Percentiles rank a stretch among this genome's conserved stretches.
phyloP scores from a whole-genome alignment of 1,284 basidiomycete species.

The Limonomyces culmigenus region DNA sequence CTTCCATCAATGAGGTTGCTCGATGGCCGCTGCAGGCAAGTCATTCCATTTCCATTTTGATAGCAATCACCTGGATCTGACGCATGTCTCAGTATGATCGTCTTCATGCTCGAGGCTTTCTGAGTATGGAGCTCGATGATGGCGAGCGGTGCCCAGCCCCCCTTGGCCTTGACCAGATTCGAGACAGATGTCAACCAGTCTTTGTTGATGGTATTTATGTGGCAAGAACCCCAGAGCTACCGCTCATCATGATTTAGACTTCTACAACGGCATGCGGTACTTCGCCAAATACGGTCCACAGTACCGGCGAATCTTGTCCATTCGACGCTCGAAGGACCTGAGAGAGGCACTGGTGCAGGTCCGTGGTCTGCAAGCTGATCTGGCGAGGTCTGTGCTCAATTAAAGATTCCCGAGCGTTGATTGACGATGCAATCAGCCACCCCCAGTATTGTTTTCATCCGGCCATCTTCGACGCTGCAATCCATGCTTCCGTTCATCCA shows the following conservation, averaged over 20 bases:
- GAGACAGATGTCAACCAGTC: constrained; percentile 4
- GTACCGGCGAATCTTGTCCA: constrained; percentile 1
- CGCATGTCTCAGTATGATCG: constrained; percentile 8
- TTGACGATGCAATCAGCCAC: constrained; percentile 7
- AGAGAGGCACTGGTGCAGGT: constrained; percentile 2
- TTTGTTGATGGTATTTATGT: constrained; percentile 4
- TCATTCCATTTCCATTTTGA: background rate
- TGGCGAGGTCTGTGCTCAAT: constrained; percentile 1
- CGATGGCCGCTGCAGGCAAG: background rate
- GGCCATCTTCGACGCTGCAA: constrained; percentile 20
- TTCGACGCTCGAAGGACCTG: background rate
- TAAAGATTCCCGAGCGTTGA: constrained; percentile 1
- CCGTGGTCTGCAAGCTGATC: constrained; percentile 1
- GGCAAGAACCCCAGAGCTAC: background rate
- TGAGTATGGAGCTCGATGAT: constrained; percentile 16
- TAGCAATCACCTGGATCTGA: background rate
- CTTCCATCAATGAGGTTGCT: constrained; percentile 1
- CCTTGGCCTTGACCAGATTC: constrained; percentile 9
- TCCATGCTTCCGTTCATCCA: constrained; percentile 16
- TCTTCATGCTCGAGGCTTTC: constrained; percentile 16
- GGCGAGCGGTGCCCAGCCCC: constrained; percentile 2
- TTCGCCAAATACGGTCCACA: constrained; percentile 3
- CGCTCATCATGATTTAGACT: constrained; percentile 13
- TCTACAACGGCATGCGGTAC: constrained; percentile 6
- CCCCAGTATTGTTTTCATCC: constrained; percentile 20